Evolutionary conservation across 345 rosid species (phyloP).

Genomic region (Eucalyptus virginea): DNA sequence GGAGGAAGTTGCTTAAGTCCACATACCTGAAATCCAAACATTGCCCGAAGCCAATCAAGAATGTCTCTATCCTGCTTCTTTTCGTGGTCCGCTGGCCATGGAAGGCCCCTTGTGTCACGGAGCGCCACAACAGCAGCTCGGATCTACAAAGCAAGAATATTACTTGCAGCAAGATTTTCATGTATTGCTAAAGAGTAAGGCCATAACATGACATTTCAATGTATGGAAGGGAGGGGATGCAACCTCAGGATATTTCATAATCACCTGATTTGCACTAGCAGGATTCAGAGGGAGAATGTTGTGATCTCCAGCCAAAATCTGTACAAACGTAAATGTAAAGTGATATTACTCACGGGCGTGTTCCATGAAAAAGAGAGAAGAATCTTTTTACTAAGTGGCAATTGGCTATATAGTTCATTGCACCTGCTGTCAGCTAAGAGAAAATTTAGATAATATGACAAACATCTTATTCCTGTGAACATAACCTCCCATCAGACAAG

Average conservation of each 20-base stretch:
- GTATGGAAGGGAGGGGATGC: background rate
- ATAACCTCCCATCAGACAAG: too few relatives aligned
- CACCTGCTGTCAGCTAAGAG: too few relatives aligned
- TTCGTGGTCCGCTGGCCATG: conserved; percentile 80
- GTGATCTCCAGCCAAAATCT: conserved; percentile 12
- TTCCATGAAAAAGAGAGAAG: too few relatives aligned
- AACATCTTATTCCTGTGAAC: too few relatives aligned
- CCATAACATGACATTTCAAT: background rate
- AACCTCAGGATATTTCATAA: conserved; percentile 96
- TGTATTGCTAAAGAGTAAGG: background rate
- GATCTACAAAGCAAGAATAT: conserved; percentile 29
- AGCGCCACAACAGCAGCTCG: conserved; percentile 92
- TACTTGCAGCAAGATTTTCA: background rate
- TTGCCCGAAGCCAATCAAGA: conserved; percentile 95
- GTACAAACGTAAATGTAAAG: conserved; percentile 47
- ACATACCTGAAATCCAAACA: conserved; percentile 97
- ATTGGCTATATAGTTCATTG: too few relatives aligned
- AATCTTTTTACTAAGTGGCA: too few relatives aligned
- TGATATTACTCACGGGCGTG: too few relatives aligned
- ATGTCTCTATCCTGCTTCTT: conserved; percentile 84
- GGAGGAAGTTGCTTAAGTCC: background rate
- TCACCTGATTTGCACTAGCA: conserved; percentile 93
- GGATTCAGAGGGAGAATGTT: conserved; percentile 97
- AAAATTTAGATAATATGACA: too few relatives aligned
- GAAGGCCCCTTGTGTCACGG: conserved; percentile 95